Percentiles rank a stretch among this genome's conserved stretches.
These are phyloP conservation scores for Hypholoma sublateritium DNA, from an alignment of 768 basidiomycete species.

Conservation along the genomic window DNA sequence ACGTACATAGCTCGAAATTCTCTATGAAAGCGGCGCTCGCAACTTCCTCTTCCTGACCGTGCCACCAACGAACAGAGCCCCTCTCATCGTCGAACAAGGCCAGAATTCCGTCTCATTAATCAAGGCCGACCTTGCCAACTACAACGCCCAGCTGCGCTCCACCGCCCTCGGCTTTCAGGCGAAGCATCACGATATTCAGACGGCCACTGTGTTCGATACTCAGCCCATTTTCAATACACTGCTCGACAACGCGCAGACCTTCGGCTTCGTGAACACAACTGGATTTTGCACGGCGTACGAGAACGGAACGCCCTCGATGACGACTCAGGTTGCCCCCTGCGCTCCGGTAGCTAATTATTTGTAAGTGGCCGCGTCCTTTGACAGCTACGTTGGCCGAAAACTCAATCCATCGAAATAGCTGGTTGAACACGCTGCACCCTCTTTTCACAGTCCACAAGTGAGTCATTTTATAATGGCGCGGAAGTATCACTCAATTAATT, in stretches of 20 bases:
- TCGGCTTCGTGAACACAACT: slow-evolving; percentile 59
- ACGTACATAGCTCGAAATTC: slow-evolving; percentile 40
- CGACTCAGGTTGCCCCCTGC: slow-evolving; percentile 57
- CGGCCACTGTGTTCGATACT: slow-evolving; percentile 52
- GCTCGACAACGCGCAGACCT: slow-evolving; percentile 47
- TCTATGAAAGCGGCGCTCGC: slow-evolving; percentile 49
- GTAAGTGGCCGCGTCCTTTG: slow-evolving; percentile 33
- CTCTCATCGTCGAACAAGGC: slow-evolving; percentile 43
- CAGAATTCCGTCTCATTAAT: slow-evolving; percentile 35
- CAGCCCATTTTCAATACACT: slow-evolving; percentile 59
- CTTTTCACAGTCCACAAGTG: slow-evolving; percentile 64
- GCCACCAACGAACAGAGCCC: slow-evolving; percentile 57
- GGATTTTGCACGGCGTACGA: slow-evolving; percentile 61
- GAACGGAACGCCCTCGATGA: slow-evolving; percentile 50
- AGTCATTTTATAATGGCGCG: slow-evolving; percentile 16
- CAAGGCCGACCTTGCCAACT: slow-evolving; percentile 38
- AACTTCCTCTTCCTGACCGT: slow-evolving; percentile 65
- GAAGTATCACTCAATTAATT: neutral
- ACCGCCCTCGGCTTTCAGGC: slow-evolving; percentile 39
- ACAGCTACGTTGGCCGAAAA: neutral
- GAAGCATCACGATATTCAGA: slow-evolving; percentile 41
- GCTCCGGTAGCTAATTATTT: slow-evolving; percentile 67
- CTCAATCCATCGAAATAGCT: slow-evolving; percentile 31
- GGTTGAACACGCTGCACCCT: slow-evolving; percentile 62
- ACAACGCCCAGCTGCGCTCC: slow-evolving; percentile 46